These are phyloP conservation scores for Furcasterigmium furcatum DNA, from an alignment of 2,329 filamentous ascomycete genomes.

Conservation along the genomic window DNA sequence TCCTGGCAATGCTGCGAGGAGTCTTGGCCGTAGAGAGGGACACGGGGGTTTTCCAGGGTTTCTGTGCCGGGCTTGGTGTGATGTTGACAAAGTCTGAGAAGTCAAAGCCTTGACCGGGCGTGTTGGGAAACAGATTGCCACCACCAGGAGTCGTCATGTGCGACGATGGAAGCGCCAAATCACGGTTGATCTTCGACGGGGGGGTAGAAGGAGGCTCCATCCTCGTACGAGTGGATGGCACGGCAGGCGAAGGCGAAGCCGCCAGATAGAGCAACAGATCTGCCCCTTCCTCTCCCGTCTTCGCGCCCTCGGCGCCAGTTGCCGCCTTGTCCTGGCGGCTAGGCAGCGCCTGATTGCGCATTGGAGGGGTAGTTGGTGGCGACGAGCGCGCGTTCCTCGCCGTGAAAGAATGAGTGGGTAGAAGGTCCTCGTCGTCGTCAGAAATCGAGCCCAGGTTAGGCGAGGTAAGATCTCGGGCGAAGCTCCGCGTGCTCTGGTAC, in stretches of 20 bases:
- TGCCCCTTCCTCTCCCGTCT: conserved; percentile 74
- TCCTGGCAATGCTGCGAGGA: conserved; percentile 65
- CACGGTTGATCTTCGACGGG: conserved; percentile 59
- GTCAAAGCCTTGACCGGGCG: conserved; percentile 82
- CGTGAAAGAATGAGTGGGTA: conserved; percentile 74
- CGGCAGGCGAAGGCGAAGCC: conserved; percentile 84
- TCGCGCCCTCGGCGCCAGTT: conserved; percentile 41
- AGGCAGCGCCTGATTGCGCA: conserved; percentile 49
- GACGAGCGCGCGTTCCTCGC: conserved; percentile 67
- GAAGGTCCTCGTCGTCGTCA: conserved; percentile 80
- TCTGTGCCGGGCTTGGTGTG: conserved; percentile 91
- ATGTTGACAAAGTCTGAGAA: conserved; percentile 98
- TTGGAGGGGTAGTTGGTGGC: conserved; percentile 79
- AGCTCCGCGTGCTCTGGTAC: conserved; percentile 67
- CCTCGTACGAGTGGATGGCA: conserved; percentile 44
- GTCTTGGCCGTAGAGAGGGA: conserved; percentile 48
- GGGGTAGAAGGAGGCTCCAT: conserved; percentile 76
- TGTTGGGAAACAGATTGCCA: conserved; percentile 67
- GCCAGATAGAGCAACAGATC: conserved; percentile 82
- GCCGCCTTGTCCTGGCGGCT: conserved; percentile 42
- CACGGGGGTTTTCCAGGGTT: conserved; percentile 78
- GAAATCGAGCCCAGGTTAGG: conserved; percentile 60
- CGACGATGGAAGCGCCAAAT: conserved; percentile 70
- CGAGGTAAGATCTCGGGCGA: conserved; percentile 60
- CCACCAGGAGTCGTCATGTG: conserved; percentile 87